Conservation (phyloP, 768 basidiomycete genomes). For the Mycena maculata region DNA sequence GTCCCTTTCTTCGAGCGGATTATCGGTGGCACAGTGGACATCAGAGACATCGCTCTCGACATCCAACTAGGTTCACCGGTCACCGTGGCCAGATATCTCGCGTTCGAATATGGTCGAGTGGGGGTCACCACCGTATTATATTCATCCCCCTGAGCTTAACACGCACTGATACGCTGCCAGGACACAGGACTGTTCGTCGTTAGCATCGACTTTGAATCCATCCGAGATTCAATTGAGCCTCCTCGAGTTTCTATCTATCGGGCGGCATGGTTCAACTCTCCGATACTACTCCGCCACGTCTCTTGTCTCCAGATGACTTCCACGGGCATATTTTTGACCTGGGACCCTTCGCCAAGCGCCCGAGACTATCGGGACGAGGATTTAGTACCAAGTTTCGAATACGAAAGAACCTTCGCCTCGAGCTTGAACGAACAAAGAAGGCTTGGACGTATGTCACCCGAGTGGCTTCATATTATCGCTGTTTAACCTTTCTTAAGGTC, state of each 20-base stretch:
- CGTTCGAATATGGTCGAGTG: slow-evolving; percentile 30
- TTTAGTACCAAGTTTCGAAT: slow-evolving; percentile 1
- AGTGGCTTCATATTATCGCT: too few species aligned
- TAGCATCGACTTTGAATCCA: slow-evolving; percentile 22
- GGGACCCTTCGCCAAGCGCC: neutral
- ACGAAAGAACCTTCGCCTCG: neutral
- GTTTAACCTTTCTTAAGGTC: slow-evolving; percentile 8
- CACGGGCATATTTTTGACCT: slow-evolving; percentile 28
- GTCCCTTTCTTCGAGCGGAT: slow-evolving; percentile 56
- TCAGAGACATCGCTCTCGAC: slow-evolving; percentile 28
- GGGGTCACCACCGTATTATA: slow-evolving; percentile 23
- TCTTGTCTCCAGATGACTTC: slow-evolving; percentile 27
- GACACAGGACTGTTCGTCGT: slow-evolving; percentile 30
- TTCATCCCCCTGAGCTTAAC: neutral
- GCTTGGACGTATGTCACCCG: slow-evolving; percentile 8
- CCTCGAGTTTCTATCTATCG: slow-evolving; percentile 13
- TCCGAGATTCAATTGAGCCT: neutral
- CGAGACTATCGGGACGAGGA: slow-evolving; percentile 11
- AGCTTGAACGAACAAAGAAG: slow-evolving; percentile 12
- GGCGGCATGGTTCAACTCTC: slow-evolving; percentile 28
- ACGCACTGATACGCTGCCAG: neutral
- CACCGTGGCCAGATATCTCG: slow-evolving; percentile 23
- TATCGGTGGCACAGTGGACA: slow-evolving; percentile 37
- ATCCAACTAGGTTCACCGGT: slow-evolving; percentile 27
- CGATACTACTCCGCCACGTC: slow-evolving; percentile 2